Evolutionary conservation across 768 basidiomycete species (phyloP).

Genomic region (Termitomyces sp.): DNA sequence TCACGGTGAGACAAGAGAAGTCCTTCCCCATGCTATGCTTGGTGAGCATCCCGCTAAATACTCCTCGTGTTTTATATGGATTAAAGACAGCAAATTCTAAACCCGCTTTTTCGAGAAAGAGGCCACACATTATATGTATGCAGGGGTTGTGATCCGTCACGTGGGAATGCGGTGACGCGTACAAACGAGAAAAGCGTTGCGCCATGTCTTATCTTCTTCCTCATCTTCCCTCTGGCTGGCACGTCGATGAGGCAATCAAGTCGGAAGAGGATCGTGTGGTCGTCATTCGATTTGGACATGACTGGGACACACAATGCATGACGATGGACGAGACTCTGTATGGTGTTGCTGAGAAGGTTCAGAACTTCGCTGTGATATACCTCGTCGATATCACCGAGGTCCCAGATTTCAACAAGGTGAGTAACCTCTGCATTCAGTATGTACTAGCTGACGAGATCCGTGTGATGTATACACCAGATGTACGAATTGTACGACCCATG

Average conservation of each 20-base stretch:
- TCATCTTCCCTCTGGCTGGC: conserved; percentile 91
- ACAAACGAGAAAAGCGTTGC: background rate
- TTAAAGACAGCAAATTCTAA: too few species aligned
- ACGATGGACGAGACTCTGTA: conserved; percentile 98
- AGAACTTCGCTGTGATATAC: conserved; percentile 98
- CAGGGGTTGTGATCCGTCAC: too few species aligned
- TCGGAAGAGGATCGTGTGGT: conserved; percentile 97
- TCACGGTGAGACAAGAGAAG: too few species aligned
- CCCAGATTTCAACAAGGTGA: conserved; percentile 96
- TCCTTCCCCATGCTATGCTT: too few species aligned
- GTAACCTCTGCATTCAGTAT: conserved; percentile 16
- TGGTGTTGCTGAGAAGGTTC: conserved; percentile 90
- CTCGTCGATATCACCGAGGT: conserved; percentile 94
- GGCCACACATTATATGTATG: too few species aligned
- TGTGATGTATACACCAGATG: conserved; percentile 57
- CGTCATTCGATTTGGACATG: conserved; percentile 91
- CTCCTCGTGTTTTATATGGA: too few species aligned
- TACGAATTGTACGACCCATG: conserved; percentile 98
- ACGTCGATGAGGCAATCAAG: conserved; percentile 98
- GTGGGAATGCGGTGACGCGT: too few species aligned
- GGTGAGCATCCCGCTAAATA: too few species aligned
- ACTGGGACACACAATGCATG: conserved; percentile 95
- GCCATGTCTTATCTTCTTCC: conserved; percentile 88
- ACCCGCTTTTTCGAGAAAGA: too few species aligned
- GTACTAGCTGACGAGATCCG: background rate